phyloP scores from a whole-genome alignment of 2,329 filamentous ascomycete genomes.

The Bipolaris zeicola region DNA sequence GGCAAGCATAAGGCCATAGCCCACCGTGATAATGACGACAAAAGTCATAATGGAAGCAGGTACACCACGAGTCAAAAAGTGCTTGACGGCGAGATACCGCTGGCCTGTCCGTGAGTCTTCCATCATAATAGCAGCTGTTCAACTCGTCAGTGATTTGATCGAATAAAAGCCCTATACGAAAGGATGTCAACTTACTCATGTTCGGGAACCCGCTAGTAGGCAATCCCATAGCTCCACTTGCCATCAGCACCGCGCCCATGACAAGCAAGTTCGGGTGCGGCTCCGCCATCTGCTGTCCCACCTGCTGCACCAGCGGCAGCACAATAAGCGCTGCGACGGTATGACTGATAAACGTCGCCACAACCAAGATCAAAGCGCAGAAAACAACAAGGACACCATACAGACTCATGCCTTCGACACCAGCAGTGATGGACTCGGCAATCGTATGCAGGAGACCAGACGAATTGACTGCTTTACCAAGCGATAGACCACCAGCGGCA shows the following conservation, averaged over 20 bases:
- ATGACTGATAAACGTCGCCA: slow-evolving; percentile 97
- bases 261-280: slow-evolving; percentile 94
- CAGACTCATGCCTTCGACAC: slow-evolving; percentile 77
- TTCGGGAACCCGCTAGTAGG: slow-evolving; percentile 97
- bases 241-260: slow-evolving; percentile 95
- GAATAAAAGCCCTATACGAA: background rate
- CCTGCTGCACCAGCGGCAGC: slow-evolving; percentile 83
- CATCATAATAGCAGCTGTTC: slow-evolving; percentile 94
- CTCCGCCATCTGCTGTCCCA: slow-evolving; percentile 81
- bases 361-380: slow-evolving; percentile 79
- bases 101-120: slow-evolving; percentile 90
- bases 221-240: slow-evolving; percentile 94
- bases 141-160: too few species aligned
- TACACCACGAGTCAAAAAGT: slow-evolving; percentile 93
- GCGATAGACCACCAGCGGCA: slow-evolving; percentile 86
- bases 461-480: slow-evolving; percentile 92
- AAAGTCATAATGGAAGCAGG: slow-evolving; percentile 84
- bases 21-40: slow-evolving; percentile 81
- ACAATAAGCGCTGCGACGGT: slow-evolving; percentile 96
- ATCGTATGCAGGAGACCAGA: slow-evolving; percentile 91
- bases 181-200: slow-evolving; percentile 80
- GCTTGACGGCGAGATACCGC: slow-evolving; percentile 86
- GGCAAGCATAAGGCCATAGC: slow-evolving; percentile 86
- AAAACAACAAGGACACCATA: slow-evolving; percentile 90
- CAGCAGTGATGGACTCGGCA: slow-evolving; percentile 73